Conservation (phyloP, 805 yeast genomes). For the Jamesozyma lodderae region DNA sequence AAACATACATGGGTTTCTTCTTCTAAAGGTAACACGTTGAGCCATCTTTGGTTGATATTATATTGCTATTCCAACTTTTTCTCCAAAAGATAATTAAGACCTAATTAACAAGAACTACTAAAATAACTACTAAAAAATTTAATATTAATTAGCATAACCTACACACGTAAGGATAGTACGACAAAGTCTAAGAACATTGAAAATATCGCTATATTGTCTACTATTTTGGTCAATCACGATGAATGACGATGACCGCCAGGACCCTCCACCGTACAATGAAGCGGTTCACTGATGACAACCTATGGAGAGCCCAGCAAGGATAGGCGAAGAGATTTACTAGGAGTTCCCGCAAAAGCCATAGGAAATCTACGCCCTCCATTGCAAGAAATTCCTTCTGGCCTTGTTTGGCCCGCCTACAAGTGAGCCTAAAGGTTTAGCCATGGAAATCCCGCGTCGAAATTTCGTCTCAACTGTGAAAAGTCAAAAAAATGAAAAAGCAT, state of each 20-base stretch:
- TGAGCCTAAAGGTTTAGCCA: no score
- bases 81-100: not conserved
- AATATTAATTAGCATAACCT: not conserved
- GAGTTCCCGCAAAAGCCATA: no score
- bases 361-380: no score
- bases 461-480: not conserved
- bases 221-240: not conserved
- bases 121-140: not conserved
- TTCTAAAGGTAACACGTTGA: slow-evolving; percentile 98
- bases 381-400: no score
- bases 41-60: slow-evolving; percentile 58
- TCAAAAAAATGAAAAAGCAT: no score
- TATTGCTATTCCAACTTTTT: slow-evolving; percentile 2
- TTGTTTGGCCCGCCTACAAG: no score
- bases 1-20: slow-evolving; percentile 96
- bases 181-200: slow-evolving; percentile 1
- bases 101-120: not conserved
- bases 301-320: not conserved
- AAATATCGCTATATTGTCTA: not conserved
- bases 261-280: not conserved
- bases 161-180: not conserved
- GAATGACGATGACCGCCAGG: not conserved
- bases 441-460: not conserved
- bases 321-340: not conserved
- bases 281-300: not conserved